A percentile compares a stretch with the other conserved stretches of the same genome.
Evolutionary conservation across 1,139 yeast genomes (phyloP).

Genomic region (Debaryomyces sp.): DNA sequence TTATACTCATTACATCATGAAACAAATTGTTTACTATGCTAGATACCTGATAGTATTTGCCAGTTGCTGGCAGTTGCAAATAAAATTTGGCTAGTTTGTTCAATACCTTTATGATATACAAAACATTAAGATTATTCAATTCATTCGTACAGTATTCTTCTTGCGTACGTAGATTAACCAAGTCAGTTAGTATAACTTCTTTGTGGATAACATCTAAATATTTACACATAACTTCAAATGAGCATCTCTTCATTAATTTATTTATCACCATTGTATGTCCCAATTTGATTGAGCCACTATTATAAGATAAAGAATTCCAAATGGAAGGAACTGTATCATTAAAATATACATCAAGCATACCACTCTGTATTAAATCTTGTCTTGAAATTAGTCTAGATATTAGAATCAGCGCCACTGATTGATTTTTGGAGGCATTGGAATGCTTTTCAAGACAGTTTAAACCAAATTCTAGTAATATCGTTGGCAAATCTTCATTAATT

Average conservation of each 20-base stretch:
- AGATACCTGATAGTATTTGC: conserved; percentile 21
- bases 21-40: conserved; percentile 32
- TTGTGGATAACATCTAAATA: conserved; percentile 20
- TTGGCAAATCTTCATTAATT: conserved; percentile 37
- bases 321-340: conserved; percentile 10
- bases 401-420: conserved; percentile 36
- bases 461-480: conserved; percentile 37
- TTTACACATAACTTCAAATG: conserved; percentile 13
- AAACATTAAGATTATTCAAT: conserved; percentile 25
- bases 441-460: conserved; percentile 24
- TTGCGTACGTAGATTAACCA: conserved; percentile 13
- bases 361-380: conserved; percentile 24
- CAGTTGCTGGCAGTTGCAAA: conserved; percentile 13
- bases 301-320: conserved; percentile 19
- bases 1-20: conserved; percentile 29
- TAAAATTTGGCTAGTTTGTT: conserved; percentile 30
- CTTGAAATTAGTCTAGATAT: conserved; percentile 40
- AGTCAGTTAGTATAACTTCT: conserved; percentile 14
- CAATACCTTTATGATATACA: conserved; percentile 38
- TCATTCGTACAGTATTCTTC: conserved; percentile 10
- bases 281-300: conserved; percentile 23
- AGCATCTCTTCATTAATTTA: conserved; percentile 34
- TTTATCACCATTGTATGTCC: conserved; percentile 44
- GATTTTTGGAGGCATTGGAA: conserved; percentile 33
- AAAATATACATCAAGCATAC: conserved; percentile 25